A percentile compares a stretch with the other conserved stretches of the same genome.
These are phyloP conservation scores for Tricholoma sp. DNA, from an alignment of 768 basidiomycete genomes.

Conservation along the genomic window DNA sequence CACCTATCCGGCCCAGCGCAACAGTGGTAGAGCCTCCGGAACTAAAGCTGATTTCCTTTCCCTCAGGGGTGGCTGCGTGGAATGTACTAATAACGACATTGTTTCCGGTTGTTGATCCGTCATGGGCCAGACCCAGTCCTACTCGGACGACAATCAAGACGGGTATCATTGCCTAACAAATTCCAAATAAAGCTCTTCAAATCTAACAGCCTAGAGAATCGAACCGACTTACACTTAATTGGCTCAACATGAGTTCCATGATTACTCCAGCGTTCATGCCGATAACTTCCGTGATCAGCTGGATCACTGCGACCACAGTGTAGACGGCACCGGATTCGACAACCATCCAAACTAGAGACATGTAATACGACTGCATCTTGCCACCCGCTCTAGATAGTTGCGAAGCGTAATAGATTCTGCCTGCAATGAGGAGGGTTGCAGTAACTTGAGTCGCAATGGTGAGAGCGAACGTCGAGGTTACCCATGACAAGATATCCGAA, in stretches of 20 bases:
- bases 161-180: constrained; percentile 14
- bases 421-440: constrained; percentile 19
- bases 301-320: constrained; percentile 20
- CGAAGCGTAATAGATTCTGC: constrained; percentile 18
- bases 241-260: constrained; percentile 20
- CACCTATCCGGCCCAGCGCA: background rate
- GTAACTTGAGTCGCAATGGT: constrained; percentile 23
- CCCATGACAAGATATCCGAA: constrained; percentile 20
- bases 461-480: constrained; percentile 21
- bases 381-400: constrained; percentile 6
- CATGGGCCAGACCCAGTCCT: constrained; percentile 18
- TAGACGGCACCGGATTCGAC: constrained; percentile 22
- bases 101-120: constrained; percentile 13
- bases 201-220: background rate
- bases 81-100: constrained; percentile 10
- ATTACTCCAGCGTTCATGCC: constrained; percentile 26
- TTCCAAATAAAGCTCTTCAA: background rate
- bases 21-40: background rate
- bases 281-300: constrained; percentile 18
- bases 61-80: background rate
- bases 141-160: constrained; percentile 20
- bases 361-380: constrained; percentile 12
- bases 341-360: constrained; percentile 18
- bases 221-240: constrained; percentile 18
- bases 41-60: background rate